Evolutionary conservation across 2,329 filamentous ascomycete species (phyloP).

Genomic region (Mycocentrospora acerina): DNA sequence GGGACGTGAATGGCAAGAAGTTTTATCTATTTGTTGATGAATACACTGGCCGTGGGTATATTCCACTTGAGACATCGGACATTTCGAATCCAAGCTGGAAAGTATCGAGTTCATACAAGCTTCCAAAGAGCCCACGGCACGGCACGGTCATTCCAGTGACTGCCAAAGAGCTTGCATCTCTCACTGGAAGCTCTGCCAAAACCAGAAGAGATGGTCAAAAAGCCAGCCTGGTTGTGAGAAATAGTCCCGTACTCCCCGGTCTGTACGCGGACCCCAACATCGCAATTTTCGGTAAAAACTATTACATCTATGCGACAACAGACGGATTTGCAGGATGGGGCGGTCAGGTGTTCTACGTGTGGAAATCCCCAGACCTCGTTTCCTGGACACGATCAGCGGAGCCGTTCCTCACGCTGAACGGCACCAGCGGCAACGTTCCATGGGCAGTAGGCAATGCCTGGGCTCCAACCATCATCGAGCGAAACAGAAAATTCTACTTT

Average conservation of each 20-base stretch:
- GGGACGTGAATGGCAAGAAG: conserved; percentile 54
- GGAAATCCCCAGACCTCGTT: conserved; percentile 29
- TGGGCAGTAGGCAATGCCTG: conserved; percentile 32
- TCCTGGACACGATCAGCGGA: conserved; percentile 22
- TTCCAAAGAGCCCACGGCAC: conserved; percentile 55
- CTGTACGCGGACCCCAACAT: conserved; percentile 33
- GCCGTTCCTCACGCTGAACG: conserved; percentile 30
- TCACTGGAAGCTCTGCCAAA: conserved; percentile 21
- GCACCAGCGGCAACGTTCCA: conserved; percentile 28
- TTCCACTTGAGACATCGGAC: conserved; percentile 55
- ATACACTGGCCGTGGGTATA: conserved; percentile 54
- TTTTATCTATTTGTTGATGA: conserved; percentile 60
- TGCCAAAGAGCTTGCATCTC: conserved; percentile 45
- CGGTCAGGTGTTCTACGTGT: conserved; percentile 30
- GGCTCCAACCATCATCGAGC: conserved; percentile 31
- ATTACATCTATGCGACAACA: conserved; percentile 33
- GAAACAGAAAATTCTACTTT: conserved; percentile 27
- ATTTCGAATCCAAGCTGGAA: conserved; percentile 54
- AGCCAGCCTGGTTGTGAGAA: conserved; percentile 1
- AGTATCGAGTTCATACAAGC: conserved; percentile 48
- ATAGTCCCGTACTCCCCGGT: conserved; percentile 25
- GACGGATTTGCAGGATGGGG: conserved; percentile 29
- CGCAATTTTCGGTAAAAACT: conserved; percentile 23
- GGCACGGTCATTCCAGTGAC: conserved; percentile 58
- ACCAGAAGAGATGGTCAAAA: conserved; percentile 1